Conservation (phyloP, 2,329 filamentous ascomycete genomes). For the Coniosporium tulheliwenetii region DNA sequence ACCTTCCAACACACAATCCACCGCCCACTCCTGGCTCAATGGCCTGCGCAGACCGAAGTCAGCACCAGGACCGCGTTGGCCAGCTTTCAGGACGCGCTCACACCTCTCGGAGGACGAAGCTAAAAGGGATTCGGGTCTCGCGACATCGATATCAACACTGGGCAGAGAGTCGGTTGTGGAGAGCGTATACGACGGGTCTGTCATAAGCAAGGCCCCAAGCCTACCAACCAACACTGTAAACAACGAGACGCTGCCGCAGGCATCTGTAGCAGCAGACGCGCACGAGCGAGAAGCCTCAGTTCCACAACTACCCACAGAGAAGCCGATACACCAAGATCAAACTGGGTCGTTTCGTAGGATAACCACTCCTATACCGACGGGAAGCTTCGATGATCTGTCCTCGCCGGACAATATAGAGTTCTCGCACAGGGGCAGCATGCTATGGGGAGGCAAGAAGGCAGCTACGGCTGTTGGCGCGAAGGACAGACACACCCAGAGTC, state of each 20-base stretch:
- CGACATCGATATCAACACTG: conserved; percentile 10
- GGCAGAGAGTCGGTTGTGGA: conserved; percentile 5
- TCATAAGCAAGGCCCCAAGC: conserved; percentile 21
- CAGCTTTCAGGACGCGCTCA: neutral
- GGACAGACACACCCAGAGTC: neutral
- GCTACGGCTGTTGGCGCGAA: neutral
- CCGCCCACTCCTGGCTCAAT: neutral
- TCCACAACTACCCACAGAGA: neutral
- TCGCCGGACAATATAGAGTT: conserved; percentile 38
- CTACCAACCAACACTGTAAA: conserved; percentile 29
- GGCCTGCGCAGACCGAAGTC: neutral
- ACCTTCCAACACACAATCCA: too few relatives aligned
- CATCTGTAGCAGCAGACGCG: neutral
- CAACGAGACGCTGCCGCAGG: conserved; percentile 14
- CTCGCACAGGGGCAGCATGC: conserved; percentile 43
- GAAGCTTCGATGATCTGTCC: conserved; percentile 34
- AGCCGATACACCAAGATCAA: neutral
- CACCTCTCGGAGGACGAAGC: conserved; percentile 6
- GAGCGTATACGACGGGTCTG: conserved; percentile 6
- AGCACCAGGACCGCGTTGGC: neutral
- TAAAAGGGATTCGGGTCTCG: conserved; percentile 19
- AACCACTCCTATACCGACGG: conserved; percentile 38
- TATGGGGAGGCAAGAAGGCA: conserved; percentile 34
- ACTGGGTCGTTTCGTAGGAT: conserved; percentile 28
- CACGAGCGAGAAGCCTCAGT: neutral